Evolutionary conservation across 164 flowering plant species (phyloP), one percentile per base, ranked within the genome.

Genomic region (Cinnamomum micranthum): DNA sequence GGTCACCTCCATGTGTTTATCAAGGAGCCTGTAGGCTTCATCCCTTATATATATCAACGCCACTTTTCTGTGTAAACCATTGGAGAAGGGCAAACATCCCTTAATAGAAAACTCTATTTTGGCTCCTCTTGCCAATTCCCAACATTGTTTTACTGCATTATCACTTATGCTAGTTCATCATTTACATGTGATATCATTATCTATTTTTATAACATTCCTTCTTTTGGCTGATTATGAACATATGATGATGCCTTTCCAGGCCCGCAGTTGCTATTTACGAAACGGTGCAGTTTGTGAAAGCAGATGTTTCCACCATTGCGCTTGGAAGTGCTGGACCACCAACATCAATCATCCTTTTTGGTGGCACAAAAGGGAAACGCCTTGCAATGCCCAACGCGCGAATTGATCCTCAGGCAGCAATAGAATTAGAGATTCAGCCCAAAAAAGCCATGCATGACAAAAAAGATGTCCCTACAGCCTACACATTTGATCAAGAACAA

Each of bases 341-440:
- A 31, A 91, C 99, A 66, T 86, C 99, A 11, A 80, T 95, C 71
- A 86, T 95, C 73, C 96, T 95, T 73, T 95, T 90, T 55, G 94
- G 93, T 77, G 99, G 99, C n/a, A 86, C 97, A 51, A 93, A 92
- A 77, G 99, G 99, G 70, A 95, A 91, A 82, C 97, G 99, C 22
- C 77, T 91, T 68, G 97, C 98, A 20, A 93, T 95, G 98, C 98
- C 98, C 55, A 95, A 93, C 74, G 80, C 98, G 25, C 76, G 98
- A 50, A 92, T 95, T 50, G 91, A 93, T 97, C 72, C 91, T 60
- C 97, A 90, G 50, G 87, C 85, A 75, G 97, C 87, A 59, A 77
- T 85, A 33, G 94, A 90, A 78, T 91, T 92, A 50, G 97, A 93
- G 84, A 87, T 91, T 77, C 97, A 93, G 79, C 95, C 97, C 28